Evolutionary conservation across 2,329 filamentous ascomycete species (phyloP).

Genomic region (Furcasterigmium furcatum): DNA sequence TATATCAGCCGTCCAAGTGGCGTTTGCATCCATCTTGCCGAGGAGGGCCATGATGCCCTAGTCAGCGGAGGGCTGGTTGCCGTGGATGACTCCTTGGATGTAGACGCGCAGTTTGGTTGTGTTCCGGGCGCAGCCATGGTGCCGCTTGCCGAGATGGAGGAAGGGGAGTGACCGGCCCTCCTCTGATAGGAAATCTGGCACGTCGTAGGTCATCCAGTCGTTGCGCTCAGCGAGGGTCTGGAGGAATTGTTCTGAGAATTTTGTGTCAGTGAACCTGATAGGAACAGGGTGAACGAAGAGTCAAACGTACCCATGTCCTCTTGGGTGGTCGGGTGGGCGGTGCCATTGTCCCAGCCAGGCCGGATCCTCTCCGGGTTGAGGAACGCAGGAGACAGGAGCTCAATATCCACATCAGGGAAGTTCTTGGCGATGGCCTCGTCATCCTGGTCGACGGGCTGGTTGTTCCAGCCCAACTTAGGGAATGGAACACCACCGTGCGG

Average conservation of each 20-base stretch:
- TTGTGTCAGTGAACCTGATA: too few species aligned
- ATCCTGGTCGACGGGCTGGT: too few species aligned
- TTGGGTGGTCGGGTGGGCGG: too few species aligned
- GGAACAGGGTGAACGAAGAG: too few species aligned
- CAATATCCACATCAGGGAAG: constrained; percentile 18
- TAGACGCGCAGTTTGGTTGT: constrained; percentile 6
- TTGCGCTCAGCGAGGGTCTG: constrained; percentile 9
- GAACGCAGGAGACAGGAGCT: constrained; percentile 18
- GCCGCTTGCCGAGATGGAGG: constrained; percentile 8
- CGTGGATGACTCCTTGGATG: constrained; percentile 7
- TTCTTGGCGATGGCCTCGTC: constrained; percentile 12
- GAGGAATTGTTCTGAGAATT: not conserved
- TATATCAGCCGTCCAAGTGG: constrained; percentile 5
- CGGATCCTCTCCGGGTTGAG: constrained; percentile 10
- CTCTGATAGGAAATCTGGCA: constrained; percentile 13
- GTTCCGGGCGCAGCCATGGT: not conserved
- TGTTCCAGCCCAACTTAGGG: too few species aligned
- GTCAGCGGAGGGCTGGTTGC: constrained; percentile 25
- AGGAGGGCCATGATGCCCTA: constrained; percentile 6
- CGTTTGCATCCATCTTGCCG: constrained; percentile 5
- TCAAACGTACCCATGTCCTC: too few species aligned
- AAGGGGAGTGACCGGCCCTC: constrained; percentile 17
- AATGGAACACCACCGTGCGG: too few species aligned
- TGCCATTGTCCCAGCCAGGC: too few species aligned
- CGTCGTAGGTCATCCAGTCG: constrained; percentile 16